Conservation (phyloP, 1,284 basidiomycete species). For the Sutorius eximius region DNA sequence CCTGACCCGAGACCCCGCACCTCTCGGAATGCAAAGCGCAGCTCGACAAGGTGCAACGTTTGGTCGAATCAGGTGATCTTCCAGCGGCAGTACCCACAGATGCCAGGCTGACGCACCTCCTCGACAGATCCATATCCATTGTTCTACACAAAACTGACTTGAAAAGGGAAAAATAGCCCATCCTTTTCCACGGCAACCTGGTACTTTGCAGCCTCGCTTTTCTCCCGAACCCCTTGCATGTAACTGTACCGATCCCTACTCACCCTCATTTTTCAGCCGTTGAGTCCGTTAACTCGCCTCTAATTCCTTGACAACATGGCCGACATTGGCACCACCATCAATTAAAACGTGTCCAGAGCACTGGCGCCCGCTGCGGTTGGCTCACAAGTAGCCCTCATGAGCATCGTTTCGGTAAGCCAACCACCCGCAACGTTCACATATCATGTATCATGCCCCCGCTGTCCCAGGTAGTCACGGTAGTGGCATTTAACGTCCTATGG, state of each 20-base stretch:
- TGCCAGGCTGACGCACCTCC: constrained; percentile 41
- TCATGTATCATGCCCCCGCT: constrained; percentile 9
- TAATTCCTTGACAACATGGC: constrained; percentile 35
- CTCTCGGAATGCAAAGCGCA: constrained; percentile 50
- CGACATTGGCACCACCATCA: constrained; percentile 44
- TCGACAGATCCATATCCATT: constrained; percentile 32
- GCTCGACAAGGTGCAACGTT: constrained; percentile 41
- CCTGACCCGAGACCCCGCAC: too few relatives aligned
- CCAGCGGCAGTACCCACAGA: constrained; percentile 55
- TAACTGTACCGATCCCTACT: constrained; percentile 14
- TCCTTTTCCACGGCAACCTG: constrained; percentile 3
- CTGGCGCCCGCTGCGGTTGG: constrained; percentile 81
- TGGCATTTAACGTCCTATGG: constrained; percentile 75
- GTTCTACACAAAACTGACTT: not conserved
- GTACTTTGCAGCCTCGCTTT: not conserved
- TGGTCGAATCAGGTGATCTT: constrained; percentile 58
- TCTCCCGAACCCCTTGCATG: not conserved
- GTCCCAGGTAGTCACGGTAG: constrained; percentile 56
- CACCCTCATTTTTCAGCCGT: constrained; percentile 23
- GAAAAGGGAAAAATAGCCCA: not conserved
- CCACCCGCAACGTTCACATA: not conserved
- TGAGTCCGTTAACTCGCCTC: constrained; percentile 18
- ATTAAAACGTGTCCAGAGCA: constrained; percentile 47
- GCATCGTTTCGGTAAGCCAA: constrained; percentile 59
- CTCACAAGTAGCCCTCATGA: constrained; percentile 78